Evolutionary conservation across 768 basidiomycete genomes (phyloP), one percentile per base, ranked within the genome.

Genomic region (Kwoniella mangroviensis): DNA sequence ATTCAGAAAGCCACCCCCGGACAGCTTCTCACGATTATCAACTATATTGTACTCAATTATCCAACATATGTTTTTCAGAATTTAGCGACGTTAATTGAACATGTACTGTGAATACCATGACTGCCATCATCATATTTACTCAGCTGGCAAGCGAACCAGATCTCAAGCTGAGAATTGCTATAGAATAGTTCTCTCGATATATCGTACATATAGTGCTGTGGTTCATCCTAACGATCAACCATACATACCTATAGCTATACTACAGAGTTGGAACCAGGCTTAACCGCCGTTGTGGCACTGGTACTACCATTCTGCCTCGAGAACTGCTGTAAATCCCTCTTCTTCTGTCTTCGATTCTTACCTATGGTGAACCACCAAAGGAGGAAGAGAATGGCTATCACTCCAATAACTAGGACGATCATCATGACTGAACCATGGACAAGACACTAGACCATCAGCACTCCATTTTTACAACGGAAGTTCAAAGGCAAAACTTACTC

Each of bases 341-440:
- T 26, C 21, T 26, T 21, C 15, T 34, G 56, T 34, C 26, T 34
- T 57, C 56, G 56, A 34, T 15, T 34, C 12, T 57, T 57, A 5
- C 26, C 26, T 13, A 17, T 34, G 28, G 26, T 24, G 26, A 21
- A 57, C 22, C 24, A 57, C 56, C 56, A 57, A 34, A 24, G 28
- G 2, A 57, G 24, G 56, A 57, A 57, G 4, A 26, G 11, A n/a
- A 57, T 57, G 12, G 56, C 56, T 12, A 57, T 28, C 10, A 26
- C 26, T 28, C 56, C 56, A 34, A 57, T 40, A 34, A 57, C 15
- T 10, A 26, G 13, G 15, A 57, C 19, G 22, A 57, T n/a, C 24
- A 57, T 57, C 22, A 57, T 13, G 26, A 57, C 56, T 57, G 56
- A 49, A 15, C 45, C 45, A 49, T 49, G 34, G 34, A 34, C 34